These are phyloP conservation scores for Hericium rajendrae DNA, from an alignment of 768 basidiomycete genomes.

Conservation along the genomic window DNA sequence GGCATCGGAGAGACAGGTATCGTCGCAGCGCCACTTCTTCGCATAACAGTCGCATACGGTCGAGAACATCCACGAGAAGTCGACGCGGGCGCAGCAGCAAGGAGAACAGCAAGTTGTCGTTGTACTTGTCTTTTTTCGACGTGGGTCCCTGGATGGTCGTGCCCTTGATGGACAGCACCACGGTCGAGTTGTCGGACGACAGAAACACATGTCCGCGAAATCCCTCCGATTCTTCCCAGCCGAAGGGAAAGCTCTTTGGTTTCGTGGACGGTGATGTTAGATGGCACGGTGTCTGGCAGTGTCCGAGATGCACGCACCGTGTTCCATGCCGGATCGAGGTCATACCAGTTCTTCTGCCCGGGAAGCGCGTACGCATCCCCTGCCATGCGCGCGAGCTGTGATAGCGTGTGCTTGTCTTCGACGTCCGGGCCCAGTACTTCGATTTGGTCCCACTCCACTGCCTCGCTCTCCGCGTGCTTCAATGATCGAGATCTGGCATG, in stretches of 20 bases:
- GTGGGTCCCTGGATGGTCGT: slow-evolving; percentile 83
- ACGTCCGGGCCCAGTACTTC: slow-evolving; percentile 69
- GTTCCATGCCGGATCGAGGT: slow-evolving; percentile 70
- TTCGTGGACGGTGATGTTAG: not conserved
- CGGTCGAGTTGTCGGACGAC: slow-evolving; percentile 67
- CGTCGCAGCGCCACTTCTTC: slow-evolving; percentile 62
- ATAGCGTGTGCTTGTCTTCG: slow-evolving; percentile 67
- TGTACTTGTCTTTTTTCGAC: slow-evolving; percentile 85
- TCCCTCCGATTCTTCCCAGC: slow-evolving; percentile 68
- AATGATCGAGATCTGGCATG: slow-evolving; percentile 45
- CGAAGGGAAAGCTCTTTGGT: slow-evolving; percentile 66
- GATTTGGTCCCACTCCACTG: slow-evolving; percentile 57
- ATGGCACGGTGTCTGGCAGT: no score
- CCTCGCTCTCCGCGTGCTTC: slow-evolving; percentile 36
- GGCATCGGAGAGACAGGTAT: slow-evolving; percentile 72
- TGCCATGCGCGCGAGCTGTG: slow-evolving; percentile 77
- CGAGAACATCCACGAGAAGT: slow-evolving; percentile 75
- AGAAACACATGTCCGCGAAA: slow-evolving; percentile 88
- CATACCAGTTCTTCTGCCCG: slow-evolving; percentile 70
- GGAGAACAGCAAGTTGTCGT: slow-evolving; percentile 82
- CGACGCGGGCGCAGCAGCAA: slow-evolving; percentile 94
- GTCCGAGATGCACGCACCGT: slow-evolving; percentile 15
- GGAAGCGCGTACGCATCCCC: slow-evolving; percentile 83
- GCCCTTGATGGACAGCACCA: slow-evolving; percentile 84
- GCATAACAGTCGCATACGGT: slow-evolving; percentile 87